Evolutionary conservation across 2,329 filamentous ascomycete species (phyloP).

Genomic region (Diaporthe sp.): DNA sequence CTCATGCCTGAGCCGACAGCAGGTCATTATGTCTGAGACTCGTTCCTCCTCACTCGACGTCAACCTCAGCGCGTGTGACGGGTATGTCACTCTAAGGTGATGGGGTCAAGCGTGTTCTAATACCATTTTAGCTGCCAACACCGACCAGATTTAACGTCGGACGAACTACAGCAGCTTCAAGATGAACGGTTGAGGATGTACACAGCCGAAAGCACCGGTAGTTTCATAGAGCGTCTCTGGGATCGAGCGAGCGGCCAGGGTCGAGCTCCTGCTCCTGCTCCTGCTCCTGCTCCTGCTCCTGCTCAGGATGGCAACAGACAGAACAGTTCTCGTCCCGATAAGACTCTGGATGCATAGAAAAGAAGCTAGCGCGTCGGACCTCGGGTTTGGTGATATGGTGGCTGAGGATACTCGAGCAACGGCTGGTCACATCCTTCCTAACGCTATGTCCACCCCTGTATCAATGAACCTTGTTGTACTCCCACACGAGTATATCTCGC

Average conservation of each 20-base stretch:
- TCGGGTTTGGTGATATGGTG: neutral
- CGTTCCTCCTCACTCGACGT: slow-evolving; percentile 33
- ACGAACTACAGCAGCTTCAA: slow-evolving; percentile 14
- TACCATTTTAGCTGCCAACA: neutral
- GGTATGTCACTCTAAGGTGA: neutral
- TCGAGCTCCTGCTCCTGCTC: neutral
- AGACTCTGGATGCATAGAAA: neutral
- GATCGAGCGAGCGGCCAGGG: neutral
- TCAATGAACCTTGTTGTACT: neutral
- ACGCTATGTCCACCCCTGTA: neutral
- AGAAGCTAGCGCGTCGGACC: neutral
- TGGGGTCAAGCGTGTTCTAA: neutral
- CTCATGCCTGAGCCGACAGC: neutral
- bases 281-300: neutral
- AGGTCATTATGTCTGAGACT: slow-evolving; percentile 10
- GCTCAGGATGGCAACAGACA: neutral
- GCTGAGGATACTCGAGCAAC: neutral
- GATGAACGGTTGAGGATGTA: slow-evolving; percentile 25
- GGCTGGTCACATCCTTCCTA: neutral
- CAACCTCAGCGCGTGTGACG: slow-evolving; percentile 9
- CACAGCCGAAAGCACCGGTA: neutral
- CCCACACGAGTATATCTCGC: slow-evolving; percentile 13
- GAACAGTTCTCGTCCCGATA: neutral
- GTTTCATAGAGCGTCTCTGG: slow-evolving; percentile 15
- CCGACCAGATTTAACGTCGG: neutral